Conservation (phyloP, 345 rosid species). For the Anacardium occidentale region DNA sequence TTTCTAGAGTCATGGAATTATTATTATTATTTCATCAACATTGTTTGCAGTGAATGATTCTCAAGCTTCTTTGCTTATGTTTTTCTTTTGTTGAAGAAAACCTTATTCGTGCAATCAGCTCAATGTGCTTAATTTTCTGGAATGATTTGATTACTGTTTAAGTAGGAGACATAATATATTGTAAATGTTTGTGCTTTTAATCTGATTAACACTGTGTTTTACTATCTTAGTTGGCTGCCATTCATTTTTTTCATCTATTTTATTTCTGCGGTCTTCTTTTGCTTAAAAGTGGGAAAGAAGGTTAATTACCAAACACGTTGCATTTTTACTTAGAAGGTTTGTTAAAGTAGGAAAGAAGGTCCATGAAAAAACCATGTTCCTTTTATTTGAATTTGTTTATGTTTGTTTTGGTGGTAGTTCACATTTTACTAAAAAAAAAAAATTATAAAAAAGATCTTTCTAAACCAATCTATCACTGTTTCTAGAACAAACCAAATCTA, state of each 20-base stretch:
- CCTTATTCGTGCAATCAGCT: background rate
- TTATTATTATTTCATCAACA: slow-evolving; percentile 7
- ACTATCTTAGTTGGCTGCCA: background rate
- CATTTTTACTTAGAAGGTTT: no score
- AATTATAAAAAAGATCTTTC: no score
- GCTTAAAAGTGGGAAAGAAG: background rate
- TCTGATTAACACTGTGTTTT: background rate
- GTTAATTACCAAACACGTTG: no score
- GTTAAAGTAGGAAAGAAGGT: no score
- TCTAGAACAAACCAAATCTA: no score
- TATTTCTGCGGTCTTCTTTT: background rate
- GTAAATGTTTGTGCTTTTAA: background rate
- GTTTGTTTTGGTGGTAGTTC: background rate
- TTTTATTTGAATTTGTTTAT: background rate
- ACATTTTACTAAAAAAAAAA: background rate
- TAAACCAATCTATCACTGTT: no score
- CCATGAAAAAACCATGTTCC: background rate
- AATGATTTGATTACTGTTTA: background rate
- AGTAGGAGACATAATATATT: no score
- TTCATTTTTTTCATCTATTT: background rate
- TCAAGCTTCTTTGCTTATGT: slow-evolving; percentile 3
- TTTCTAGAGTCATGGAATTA: slow-evolving; percentile 2
- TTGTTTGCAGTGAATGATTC: background rate
- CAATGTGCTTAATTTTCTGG: background rate
- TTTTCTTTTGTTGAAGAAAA: background rate